These are phyloP conservation scores for Corymbia calophylla DNA, from an alignment of 441 rosid species.

Conservation along the genomic window DNA sequence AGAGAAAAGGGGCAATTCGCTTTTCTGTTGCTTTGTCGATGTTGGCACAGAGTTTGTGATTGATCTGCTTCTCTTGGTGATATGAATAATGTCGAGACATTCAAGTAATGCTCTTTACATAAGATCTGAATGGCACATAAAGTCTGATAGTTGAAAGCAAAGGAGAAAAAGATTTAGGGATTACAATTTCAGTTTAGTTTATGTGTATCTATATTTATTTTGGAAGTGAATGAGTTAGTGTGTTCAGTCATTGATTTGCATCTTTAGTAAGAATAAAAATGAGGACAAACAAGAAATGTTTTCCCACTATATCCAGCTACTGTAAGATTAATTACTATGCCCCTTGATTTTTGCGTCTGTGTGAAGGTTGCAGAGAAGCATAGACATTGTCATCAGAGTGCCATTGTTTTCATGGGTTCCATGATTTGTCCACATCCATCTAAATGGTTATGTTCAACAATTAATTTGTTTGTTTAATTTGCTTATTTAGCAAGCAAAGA, in stretches of 20 bases:
- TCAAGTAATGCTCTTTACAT: too few species aligned
- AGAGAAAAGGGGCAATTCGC: not conserved
- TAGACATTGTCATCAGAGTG: accelerated
- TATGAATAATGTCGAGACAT: too few species aligned
- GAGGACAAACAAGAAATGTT: not conserved
- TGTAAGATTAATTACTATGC: not conserved
- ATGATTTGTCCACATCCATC: not conserved
- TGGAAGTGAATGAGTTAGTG: not conserved
- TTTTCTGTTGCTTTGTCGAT: not conserved
- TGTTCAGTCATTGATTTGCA: not conserved
- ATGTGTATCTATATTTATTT: not conserved
- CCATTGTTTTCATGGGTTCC: not conserved
- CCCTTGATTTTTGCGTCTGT: not conserved
- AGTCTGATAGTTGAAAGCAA: too few species aligned
- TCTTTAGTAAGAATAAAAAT: too few species aligned
- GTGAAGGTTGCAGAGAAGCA: not conserved
- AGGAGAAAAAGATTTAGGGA: not conserved
- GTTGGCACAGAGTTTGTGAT: not conserved
- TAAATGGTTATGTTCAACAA: accelerated
- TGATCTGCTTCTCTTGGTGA: too few species aligned
- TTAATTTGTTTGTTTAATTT: too few species aligned
- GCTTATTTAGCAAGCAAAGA: not conserved
- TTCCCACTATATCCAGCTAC: accelerated
- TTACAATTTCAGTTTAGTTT: not conserved
- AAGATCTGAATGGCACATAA: not conserved